phyloP scores from a whole-genome alignment of 78 protist genomes.

The Dictyostelium discoideum region DNA sequence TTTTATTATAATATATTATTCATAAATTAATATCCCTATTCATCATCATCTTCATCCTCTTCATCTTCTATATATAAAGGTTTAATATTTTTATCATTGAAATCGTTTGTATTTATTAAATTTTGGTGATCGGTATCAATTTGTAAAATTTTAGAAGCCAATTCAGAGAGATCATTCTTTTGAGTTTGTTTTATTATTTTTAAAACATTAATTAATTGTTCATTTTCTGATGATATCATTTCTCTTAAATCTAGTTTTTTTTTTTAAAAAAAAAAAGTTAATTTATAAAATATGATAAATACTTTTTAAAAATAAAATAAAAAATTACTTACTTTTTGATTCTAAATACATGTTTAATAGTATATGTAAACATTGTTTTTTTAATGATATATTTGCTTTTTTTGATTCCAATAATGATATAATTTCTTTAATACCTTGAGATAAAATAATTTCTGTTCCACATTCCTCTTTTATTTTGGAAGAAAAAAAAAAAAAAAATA shows the following conservation, averaged over 20 bases:
- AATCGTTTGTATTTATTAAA: not conserved
- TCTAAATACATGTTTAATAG: slow-evolving; percentile 26
- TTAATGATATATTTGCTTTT: not conserved
- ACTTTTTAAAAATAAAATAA: not conserved
- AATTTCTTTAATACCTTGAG: slow-evolving; percentile 41
- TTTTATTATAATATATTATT: not conserved
- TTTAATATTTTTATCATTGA: not conserved
- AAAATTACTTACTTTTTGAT: not conserved
- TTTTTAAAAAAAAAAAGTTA: not conserved
- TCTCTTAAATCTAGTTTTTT: slow-evolving; percentile 10
- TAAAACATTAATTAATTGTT: not conserved
- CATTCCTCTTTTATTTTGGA: too few relatives aligned
- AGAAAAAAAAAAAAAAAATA: too few relatives aligned
- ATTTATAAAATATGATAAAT: not conserved
- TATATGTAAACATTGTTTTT: slow-evolving; percentile 36
- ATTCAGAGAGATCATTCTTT: not conserved
- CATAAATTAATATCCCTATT: not conserved
- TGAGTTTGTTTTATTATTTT: not conserved
- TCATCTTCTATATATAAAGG: not conserved
- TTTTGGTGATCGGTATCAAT: slow-evolving; percentile 14
- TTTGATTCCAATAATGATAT: not conserved
- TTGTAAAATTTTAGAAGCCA: slow-evolving; percentile 13
- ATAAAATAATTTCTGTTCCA: slow-evolving; percentile 33
- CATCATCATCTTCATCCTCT: not conserved
- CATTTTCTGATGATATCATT: slow-evolving; percentile 27